Percentiles rank a stretch among this genome's conserved stretches.
phyloP scores from a whole-genome alignment of 257 asterid genomes.

The Thymus mandschuricus region DNA sequence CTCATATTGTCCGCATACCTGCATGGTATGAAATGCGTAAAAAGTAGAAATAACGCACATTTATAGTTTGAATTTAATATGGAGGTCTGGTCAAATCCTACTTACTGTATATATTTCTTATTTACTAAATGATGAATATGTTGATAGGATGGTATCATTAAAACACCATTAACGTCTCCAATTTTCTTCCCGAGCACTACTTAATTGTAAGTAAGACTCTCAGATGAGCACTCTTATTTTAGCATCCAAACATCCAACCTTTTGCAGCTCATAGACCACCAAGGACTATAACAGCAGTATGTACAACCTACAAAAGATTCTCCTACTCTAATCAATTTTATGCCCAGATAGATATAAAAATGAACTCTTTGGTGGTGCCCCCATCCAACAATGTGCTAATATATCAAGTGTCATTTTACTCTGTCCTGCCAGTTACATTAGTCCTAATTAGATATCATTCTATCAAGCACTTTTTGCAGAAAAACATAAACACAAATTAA shows the following conservation, averaged over 20 bases:
- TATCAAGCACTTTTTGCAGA: background rate
- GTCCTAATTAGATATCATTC: background rate
- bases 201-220: background rate
- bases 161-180: background rate
- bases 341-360: background rate
- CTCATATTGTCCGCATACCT: no score
- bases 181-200: background rate
- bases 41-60: constrained; percentile 5
- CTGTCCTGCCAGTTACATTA: background rate
- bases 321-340: background rate
- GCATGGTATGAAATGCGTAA: constrained; percentile 8
- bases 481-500: background rate
- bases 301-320: background rate
- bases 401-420: background rate
- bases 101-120: constrained; percentile 1
- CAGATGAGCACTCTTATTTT: background rate
- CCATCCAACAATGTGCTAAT: background rate
- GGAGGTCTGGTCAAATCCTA: no score
- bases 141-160: background rate
- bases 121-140: constrained; percentile 18
- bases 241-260: background rate
- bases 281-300: background rate
- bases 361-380: background rate
- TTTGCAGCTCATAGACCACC: constrained; percentile 1
- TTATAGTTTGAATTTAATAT: constrained; percentile 1